Percentiles rank a stretch among this genome's conserved stretches.
Evolutionary conservation across 106 monocot species (phyloP).

Genomic region (Dactylorhiza incarnata): DNA sequence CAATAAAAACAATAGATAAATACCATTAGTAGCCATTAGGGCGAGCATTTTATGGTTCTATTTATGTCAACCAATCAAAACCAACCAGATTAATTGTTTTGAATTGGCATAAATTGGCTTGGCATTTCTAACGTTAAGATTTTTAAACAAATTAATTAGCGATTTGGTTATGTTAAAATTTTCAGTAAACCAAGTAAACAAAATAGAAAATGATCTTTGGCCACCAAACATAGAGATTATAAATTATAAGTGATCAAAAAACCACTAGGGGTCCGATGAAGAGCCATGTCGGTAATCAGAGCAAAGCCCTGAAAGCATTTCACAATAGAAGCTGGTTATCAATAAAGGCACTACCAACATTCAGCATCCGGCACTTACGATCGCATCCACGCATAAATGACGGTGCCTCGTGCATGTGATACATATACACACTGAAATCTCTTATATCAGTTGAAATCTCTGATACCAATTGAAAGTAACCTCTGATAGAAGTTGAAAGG

Average conservation of each 20-base stretch:
- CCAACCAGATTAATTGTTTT: background rate
- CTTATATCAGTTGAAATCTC: too few species aligned
- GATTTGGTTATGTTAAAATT: background rate
- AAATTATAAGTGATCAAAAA: background rate
- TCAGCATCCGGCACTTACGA: too few species aligned
- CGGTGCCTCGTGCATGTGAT: too few species aligned
- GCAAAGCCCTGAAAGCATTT: too few species aligned
- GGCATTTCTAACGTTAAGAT: background rate
- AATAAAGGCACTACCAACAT: too few species aligned
- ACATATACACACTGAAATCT: too few species aligned
- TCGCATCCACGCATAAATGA: too few species aligned
- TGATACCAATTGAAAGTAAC: too few species aligned
- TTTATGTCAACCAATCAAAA: background rate
- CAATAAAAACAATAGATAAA: background rate
- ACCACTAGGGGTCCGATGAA: background rate
- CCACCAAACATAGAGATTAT: background rate
- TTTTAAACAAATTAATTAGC: background rate
- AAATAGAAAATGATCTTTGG: background rate
- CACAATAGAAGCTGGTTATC: too few species aligned
- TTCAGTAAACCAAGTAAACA: background rate
- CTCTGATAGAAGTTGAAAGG: too few species aligned
- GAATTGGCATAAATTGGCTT: background rate
- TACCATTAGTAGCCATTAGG: background rate
- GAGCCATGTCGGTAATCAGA: too few species aligned
- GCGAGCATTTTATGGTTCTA: background rate